Evolutionary conservation across 2,329 filamentous ascomycete genomes (phyloP).

Genomic region (Hirsutella rhossiliensis): DNA sequence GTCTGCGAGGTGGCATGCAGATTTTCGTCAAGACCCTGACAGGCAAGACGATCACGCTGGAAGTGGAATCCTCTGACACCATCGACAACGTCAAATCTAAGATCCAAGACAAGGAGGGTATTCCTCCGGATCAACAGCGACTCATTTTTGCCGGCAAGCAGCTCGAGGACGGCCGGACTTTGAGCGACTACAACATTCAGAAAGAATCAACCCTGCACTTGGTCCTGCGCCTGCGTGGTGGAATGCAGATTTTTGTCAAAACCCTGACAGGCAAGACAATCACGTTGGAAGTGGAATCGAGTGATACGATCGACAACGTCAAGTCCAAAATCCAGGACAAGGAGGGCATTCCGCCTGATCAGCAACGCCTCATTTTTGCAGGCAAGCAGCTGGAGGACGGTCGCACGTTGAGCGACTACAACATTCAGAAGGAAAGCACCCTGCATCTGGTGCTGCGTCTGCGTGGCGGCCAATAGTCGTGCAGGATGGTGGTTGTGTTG

Average conservation of each 20-base stretch:
- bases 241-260: constrained; percentile 85
- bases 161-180: constrained; percentile 82
- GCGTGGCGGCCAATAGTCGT: constrained; percentile 61
- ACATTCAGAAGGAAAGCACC: constrained; percentile 88
- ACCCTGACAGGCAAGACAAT: constrained; percentile 89
- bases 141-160: constrained; percentile 95
- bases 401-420: constrained; percentile 85
- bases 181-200: constrained; percentile 91
- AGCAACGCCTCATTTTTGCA: constrained; percentile 87
- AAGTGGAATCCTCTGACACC: constrained; percentile 80
- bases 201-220: constrained; percentile 82
- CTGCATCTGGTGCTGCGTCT: constrained; percentile 72
- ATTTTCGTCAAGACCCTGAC: constrained; percentile 80
- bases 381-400: constrained; percentile 92
- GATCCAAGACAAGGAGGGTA: constrained; percentile 97
- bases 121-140: constrained; percentile 89
- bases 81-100: constrained; percentile 96
- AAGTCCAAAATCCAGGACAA: constrained; percentile 91
- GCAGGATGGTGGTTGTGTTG: neutral
- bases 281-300: constrained; percentile 79
- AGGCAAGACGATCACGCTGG: constrained; percentile 87
- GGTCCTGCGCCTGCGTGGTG: constrained; percentile 78
- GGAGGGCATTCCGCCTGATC: constrained; percentile 88
- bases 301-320: constrained; percentile 88
- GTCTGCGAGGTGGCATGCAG: constrained; percentile 54